Base-by-base conservation (phyloP, 345 rosid species). In the Microthlaspi erraticum region DNA sequence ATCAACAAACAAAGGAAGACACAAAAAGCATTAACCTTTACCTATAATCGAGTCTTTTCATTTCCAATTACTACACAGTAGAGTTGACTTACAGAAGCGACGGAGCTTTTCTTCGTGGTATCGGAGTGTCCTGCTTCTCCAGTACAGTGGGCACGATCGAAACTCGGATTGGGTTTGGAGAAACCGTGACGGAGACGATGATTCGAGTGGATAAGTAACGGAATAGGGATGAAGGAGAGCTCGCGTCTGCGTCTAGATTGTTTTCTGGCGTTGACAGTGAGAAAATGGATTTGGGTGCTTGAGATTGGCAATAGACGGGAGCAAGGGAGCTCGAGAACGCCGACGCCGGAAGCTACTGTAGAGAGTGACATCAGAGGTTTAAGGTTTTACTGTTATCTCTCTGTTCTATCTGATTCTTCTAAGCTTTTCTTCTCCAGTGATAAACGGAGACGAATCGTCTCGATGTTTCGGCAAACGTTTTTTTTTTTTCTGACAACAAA, bases 51-150 rank as follows among this genome's bases (percentile, higher is more conserved):
- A 31, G 46, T n/a, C 14, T 26, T 26, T 20, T 14, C 19, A 3
- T 14, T n/a, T 16, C 57, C 26, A 4, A 68, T 26, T 43, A 68
- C 23, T 44, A 54, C 5, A 6, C 34, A 72, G 8, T 50, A 55
- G 16, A 57, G 70, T 8, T 41, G 55, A 70, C 88, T 85, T 83
- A 92, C 93, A 78, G 83, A 68, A 60, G 83, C 49, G 59, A 78
- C 48, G 5, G 86, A 71, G 34, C 75, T 75, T 39, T 31, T 80
- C 1, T 77, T 72, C 17, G 78, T 48, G 64, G 80, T 58, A 54
- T 77, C 78, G 56, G 73, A n/a, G 39, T 80, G 61, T 46, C 80
- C 82, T 51, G 67, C 67, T 33, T 76, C 89, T 49, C 70, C 86
- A 64, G 68, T 45, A 16, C 26, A 61, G 52, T 71, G 48, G 34